These are phyloP conservation scores for Effrenium voratum DNA, from an alignment of 73 alveolate species.

Conservation along the genomic window DNA sequence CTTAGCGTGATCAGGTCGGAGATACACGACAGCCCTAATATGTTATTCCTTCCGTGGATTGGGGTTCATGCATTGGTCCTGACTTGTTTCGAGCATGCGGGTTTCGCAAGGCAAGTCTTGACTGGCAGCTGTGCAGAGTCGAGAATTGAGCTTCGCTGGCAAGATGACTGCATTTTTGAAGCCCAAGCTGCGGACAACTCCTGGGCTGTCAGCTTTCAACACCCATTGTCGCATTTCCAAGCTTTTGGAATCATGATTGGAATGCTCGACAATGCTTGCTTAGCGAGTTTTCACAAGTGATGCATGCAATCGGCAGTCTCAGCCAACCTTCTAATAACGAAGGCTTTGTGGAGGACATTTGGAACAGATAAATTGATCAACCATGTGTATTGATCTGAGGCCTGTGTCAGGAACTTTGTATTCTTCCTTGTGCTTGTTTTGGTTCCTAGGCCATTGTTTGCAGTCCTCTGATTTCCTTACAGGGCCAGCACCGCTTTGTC, in stretches of 20 bases:
- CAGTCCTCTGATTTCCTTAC: background rate
- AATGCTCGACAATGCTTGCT: conserved; percentile 77
- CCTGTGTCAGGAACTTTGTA: background rate
- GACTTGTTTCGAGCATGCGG: background rate
- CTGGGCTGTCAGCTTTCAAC: conserved; percentile 52
- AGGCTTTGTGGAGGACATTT: background rate
- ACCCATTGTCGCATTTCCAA: conserved; percentile 82
- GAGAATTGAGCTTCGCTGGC: conserved; percentile 14
- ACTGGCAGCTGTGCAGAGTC: conserved; percentile 12
- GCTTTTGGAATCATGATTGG: conserved; percentile 75
- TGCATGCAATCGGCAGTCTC: background rate
- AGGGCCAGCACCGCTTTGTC: background rate
- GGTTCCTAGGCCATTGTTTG: background rate
- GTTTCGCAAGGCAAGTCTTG: conserved; percentile 59
- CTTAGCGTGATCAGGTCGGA: too few species aligned
- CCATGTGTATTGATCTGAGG: background rate
- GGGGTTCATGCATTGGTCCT: too few species aligned
- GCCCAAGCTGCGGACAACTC: background rate
- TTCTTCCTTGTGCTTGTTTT: background rate
- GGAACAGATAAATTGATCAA: background rate
- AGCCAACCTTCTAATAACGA: background rate
- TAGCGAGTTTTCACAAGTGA: conserved; percentile 81
- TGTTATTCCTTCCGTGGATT: too few species aligned
- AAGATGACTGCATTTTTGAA: conserved; percentile 45
- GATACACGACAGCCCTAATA: too few species aligned